Evolutionary conservation across 2,329 filamentous ascomycete species (phyloP), one percentile per base, ranked within the genome.

Genomic region (Coniochaeta prunicola): DNA sequence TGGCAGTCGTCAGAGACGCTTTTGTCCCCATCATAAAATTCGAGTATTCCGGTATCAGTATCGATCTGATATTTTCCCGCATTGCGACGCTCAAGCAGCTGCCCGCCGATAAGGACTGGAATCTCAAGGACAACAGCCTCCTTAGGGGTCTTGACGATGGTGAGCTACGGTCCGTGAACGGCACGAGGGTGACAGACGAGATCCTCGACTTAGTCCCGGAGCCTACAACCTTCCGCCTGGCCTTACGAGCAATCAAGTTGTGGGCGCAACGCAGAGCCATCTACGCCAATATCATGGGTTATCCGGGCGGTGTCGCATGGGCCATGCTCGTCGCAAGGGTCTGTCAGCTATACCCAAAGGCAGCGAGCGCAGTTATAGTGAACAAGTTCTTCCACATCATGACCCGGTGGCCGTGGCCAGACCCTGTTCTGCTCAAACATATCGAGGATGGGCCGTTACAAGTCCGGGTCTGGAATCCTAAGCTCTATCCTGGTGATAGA

Each of bases 11-110:
- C 38, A 88, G 88, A 54, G 93, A 96, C 68, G 91, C 93, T 4
- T 96, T 91, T 68, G 93, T 97, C 8, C 94, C 94, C 54, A 96
- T 99, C 71, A 97, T 99, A 78, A 97, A 97, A 72, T 90, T 97
- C 68, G 91, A 96, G 71, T 91, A 96, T 65, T 86, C 83, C 57
- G 90, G 88, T 56, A 96, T 99, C 70, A 94, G 91, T 71, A 96
- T 99, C 70, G 94, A 99, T 80, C 76, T 99, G 65, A 96, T 97
- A 70, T 92, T 92, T 74, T 89, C 90, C 64, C 82, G 90, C 58
- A 84, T 96, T 64, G 78, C 87, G 61, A 81, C 83, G 21, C 77
- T 91, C 64, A 84, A 85, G 65, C 83, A 91, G 65, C 82, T 96
- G 63, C 86, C 90, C 28, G 72, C 76, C 4, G 82, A 86, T 38